Base-by-base conservation (phyloP, 2,329 filamentous ascomycete genomes). In the Trichoderma citrinoviride region DNA sequence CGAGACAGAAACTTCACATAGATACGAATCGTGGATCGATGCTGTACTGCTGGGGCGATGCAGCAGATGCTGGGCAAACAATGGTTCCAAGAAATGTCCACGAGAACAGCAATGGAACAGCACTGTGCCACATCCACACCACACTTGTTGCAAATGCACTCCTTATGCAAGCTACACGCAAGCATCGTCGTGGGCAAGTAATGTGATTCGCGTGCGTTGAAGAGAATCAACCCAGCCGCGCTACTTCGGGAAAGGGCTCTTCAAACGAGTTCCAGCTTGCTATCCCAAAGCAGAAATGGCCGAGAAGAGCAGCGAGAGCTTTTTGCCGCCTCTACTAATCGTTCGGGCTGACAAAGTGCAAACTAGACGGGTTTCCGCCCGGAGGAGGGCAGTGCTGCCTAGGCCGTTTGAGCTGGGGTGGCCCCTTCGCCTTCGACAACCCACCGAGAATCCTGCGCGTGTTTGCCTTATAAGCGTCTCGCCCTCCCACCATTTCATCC, bases 381-480 rank as follows among this genome's bases (percentile, higher is more conserved):
- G 58, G 40, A 53, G 58, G 58, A 62, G 60, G 60, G 60, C 49
- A 62, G 60, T 62, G 60, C 60, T 62, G 60, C 60, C 60, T 61
- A 61, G 57, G 40, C 47, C 23, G 58, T 61, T 62, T 62, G 60
- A 46, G 27, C 60, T 62, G 60, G 60, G 49, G 60, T 52, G 56
- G 29, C 27, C 58, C 47, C 58, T 62, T 19, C 47, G 17, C 47
- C 40, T 23, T 49, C 44, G n/a, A 40, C 57, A 52, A 47, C 57
- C 57, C 57, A 44, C 58, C 37, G 58, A 29, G 54, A 52, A 44
- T 44, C n/a, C 49, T 52, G 47, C 14, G 29, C 29, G 47, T 19
- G 46, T 41, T 40, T 29, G 41, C 33, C 37, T 61, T 61, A 61
- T 52, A 61, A 61, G 25, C 58, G 46, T 53, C 58, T 52, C 27